These are phyloP conservation scores for Trametopsis cervina DNA, from an alignment of 768 basidiomycete genomes.

Conservation along the genomic window DNA sequence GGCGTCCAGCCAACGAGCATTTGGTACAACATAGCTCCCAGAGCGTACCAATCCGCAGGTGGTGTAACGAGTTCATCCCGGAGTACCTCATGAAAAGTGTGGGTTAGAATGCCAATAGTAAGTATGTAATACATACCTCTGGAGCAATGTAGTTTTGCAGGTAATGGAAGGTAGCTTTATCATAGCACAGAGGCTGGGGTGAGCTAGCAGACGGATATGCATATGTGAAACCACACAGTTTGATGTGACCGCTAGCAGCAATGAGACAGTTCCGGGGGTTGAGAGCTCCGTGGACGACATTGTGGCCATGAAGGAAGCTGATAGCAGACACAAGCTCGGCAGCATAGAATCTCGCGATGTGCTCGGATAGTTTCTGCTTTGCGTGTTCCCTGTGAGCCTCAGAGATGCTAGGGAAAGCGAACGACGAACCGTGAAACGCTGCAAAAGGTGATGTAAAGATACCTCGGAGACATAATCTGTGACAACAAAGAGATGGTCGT, in stretches of 20 bases:
- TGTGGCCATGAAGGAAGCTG: not conserved
- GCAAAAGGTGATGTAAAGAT: not conserved
- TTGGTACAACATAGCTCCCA: not conserved
- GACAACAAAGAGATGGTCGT: not conserved
- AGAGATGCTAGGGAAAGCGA: not conserved
- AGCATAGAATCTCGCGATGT: not conserved
- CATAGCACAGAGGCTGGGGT: not conserved
- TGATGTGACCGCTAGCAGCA: not conserved
- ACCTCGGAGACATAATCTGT: not conserved
- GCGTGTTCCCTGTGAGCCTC: not conserved
- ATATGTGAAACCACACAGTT: not conserved
- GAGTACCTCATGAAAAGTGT: not conserved
- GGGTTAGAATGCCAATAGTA: not conserved
- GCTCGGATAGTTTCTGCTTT: not conserved
- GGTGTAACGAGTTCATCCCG: not conserved
- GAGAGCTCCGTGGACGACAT: not conserved
- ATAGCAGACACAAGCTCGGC: not conserved
- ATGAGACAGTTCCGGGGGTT: not conserved
- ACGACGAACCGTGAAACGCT: not conserved
- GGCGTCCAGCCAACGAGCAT: not conserved
- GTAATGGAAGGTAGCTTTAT: not conserved
- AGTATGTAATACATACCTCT: not conserved
- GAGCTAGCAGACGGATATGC: not conserved
- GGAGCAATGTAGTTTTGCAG: not conserved
- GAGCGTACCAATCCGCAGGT: not conserved